phyloP scores from a whole-genome alignment of 2,329 filamentous ascomycete species.

The Clarireedia sp. region DNA sequence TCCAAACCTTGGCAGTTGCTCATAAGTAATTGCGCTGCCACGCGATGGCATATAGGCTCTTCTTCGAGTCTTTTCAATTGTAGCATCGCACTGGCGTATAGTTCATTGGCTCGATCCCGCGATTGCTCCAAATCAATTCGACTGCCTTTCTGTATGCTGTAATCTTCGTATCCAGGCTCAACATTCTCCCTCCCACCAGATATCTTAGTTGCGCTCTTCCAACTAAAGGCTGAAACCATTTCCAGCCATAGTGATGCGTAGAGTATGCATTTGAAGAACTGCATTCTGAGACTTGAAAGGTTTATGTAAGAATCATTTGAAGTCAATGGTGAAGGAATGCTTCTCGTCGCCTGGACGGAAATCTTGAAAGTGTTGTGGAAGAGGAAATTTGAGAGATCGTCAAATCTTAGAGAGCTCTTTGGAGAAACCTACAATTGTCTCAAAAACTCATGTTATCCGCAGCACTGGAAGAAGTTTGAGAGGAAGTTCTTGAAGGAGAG shows the following conservation, averaged over 20 bases:
- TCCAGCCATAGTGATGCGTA: not conserved
- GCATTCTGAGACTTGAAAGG: not conserved
- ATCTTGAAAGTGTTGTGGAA: too few species aligned
- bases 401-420: not conserved
- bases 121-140: conserved; percentile 18
- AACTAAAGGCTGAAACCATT: conserved; percentile 2
- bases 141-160: conserved; percentile 1
- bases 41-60: conserved; percentile 28
- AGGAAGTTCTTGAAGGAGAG: not conserved
- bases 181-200: not conserved
- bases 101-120: conserved; percentile 18
- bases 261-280: not conserved
- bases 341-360: too few species aligned
- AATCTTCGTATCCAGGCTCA: not conserved
- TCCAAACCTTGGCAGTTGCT: conserved; percentile 28
- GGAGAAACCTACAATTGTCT: not conserved
- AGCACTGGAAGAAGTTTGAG: too few species aligned
- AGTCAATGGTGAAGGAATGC: too few species aligned
- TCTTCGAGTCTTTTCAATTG: conserved; percentile 26
- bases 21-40: conserved; percentile 29
- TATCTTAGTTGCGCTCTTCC: not conserved
- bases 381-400: not conserved
- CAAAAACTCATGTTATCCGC: too few species aligned
- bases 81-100: conserved; percentile 28
- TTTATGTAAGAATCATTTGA: not conserved